These are phyloP conservation scores for Flueggea neowawraea DNA, from an alignment of 441 rosid species.

Conservation along the genomic window DNA sequence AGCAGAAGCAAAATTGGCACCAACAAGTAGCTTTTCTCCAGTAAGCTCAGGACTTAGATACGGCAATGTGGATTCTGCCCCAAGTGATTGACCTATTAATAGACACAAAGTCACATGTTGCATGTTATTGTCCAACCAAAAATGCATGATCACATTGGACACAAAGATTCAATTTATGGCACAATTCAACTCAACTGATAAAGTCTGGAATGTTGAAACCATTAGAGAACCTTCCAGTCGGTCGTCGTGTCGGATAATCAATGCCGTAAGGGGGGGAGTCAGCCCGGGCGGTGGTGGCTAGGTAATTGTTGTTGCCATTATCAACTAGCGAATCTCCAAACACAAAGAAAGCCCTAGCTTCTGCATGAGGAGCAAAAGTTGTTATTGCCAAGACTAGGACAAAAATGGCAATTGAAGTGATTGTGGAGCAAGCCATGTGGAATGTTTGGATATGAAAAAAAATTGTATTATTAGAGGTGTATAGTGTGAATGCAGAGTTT, in stretches of 20 bases:
- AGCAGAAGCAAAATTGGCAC: conserved; percentile 97
- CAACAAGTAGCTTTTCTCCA: conserved; percentile 68
- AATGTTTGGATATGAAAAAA: too few relatives aligned
- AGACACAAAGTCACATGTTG: not conserved
- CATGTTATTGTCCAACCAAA: not conserved
- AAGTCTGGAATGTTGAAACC: conserved; percentile 76
- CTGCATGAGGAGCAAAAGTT: not conserved
- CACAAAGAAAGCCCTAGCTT: conserved; percentile 65
- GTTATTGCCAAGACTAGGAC: not conserved
- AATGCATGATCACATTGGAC: not conserved
- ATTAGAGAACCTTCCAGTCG: conserved; percentile 82
- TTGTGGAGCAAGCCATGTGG: too few relatives aligned
- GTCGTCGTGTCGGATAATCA: conserved; percentile 60
- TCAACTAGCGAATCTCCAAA: conserved; percentile 85
- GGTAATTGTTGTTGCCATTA: conserved; percentile 77
- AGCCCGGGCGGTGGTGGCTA: conserved; percentile 67
- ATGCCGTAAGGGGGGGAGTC: conserved; percentile 68
- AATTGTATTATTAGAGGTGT: too few relatives aligned
- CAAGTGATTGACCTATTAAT: conserved; percentile 61
- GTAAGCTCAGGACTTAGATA: conserved; percentile 72
- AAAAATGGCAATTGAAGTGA: too few relatives aligned
- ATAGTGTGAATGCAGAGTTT: too few relatives aligned
- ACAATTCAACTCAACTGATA: conserved; percentile 29
- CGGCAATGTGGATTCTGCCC: conserved; percentile 77
- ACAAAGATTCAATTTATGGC: not conserved